Base-by-base conservation (phyloP, 768 basidiomycete genomes). In the Agaricus sinodeliciosus region DNA sequence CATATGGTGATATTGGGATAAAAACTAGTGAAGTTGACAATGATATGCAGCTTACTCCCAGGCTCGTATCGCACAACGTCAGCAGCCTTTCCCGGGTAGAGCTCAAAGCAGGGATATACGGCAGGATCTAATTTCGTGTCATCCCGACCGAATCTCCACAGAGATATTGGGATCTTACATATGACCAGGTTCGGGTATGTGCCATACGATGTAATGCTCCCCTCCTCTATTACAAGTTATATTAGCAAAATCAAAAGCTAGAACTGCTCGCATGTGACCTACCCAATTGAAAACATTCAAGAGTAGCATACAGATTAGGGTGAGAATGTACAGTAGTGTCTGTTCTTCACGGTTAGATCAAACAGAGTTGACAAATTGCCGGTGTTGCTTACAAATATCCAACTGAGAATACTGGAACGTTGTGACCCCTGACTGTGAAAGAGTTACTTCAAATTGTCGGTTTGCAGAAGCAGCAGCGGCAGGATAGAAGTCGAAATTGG, bases 1-100 rank as follows among this genome's bases (percentile, higher is more conserved):
- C 73, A 74, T 8, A 70, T 58, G 48, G 67, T 61, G 55, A 74
- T 64, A 54, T 59, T 65, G 5, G 74, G 73, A 56, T 73, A 75
- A 6, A 25, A 27, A 27, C 27, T 16, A 37, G 48, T 6, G 25
- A 39, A 16, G 8, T 41, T 43, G 5, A 28, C 19, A 11, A 16
- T 26, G 18, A 49, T 41, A 19, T 34, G 7, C 16, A 12, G 51
- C 8, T 16, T 11, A 40, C 19, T 31, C 36, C 39, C 28, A 11
- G 26, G 13, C 40, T 25, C 34, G 19, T 35, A 31, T 22, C 13
- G 25, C 19, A 12, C 37, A 19, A 27, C 12, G 15, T 37, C 44
- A 4, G 39, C 22, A 26, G 58, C 39, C 25, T 55, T 40, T 22
- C 28, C 6, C 43, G 63, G 63, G 44, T 64, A 64, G 13, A 64